phyloP scores from a whole-genome alignment of 202 grass and related monocot species.

The Schoenoplectus tabernaemontani region DNA sequence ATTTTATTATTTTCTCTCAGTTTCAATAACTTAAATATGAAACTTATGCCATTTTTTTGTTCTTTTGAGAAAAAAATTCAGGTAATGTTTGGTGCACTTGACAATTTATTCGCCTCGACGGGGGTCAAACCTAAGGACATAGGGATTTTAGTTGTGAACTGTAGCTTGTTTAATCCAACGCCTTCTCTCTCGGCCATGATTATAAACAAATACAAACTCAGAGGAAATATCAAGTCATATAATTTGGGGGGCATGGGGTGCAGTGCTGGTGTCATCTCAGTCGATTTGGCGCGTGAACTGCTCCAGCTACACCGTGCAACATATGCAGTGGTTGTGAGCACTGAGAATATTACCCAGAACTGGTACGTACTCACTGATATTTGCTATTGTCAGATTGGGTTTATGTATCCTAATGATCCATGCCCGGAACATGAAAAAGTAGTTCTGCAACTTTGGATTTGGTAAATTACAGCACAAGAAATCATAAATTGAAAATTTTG shows the following conservation, averaged over 20 bases:
- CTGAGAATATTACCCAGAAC: constrained; percentile 97
- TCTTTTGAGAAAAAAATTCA: constrained; percentile 6
- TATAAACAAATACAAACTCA: constrained; percentile 84
- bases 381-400: not conserved
- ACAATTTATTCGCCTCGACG: constrained; percentile 54
- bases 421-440: not conserved
- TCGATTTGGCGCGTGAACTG: constrained; percentile 68
- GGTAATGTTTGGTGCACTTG: constrained; percentile 87
- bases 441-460: not conserved
- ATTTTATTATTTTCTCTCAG: not conserved
- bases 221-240: constrained; percentile 78
- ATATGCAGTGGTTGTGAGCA: constrained; percentile 90
- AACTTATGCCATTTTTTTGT: not conserved
- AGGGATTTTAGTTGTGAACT: constrained; percentile 83
- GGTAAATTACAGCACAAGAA: not conserved
- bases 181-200: constrained; percentile 96
- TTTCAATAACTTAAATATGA: not conserved
- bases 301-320: constrained; percentile 77
- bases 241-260: constrained; percentile 95
- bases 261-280: constrained; percentile 83
- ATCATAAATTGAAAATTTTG: not conserved
- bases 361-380: constrained; percentile 39
- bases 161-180: constrained; percentile 88
- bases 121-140: constrained; percentile 82
- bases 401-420: not conserved